These are phyloP conservation scores for Venturia aucupariae DNA, from an alignment of 2,329 filamentous ascomycete genomes.

Conservation along the genomic window DNA sequence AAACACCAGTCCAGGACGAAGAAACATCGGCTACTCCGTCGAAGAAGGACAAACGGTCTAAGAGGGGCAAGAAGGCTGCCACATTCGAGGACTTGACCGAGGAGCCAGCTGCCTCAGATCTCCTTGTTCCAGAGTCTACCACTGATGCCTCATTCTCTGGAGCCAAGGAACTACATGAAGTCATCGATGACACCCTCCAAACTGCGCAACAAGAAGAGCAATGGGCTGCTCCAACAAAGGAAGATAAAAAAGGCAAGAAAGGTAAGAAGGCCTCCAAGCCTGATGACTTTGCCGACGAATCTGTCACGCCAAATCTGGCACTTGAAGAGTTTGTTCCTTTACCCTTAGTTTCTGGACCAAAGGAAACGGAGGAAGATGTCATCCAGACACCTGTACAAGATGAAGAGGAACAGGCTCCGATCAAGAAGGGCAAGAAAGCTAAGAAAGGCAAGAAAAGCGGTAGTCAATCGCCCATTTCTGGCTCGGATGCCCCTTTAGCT, in stretches of 20 bases:
- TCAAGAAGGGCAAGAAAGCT: slow-evolving; percentile 4
- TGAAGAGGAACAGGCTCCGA: background rate
- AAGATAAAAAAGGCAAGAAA: slow-evolving; percentile 5
- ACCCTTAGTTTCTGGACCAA: background rate
- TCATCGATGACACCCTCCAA: background rate
- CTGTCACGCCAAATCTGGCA: background rate
- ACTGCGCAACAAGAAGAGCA: background rate
- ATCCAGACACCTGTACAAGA: background rate
- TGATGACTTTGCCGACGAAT: background rate
- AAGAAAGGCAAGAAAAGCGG: slow-evolving; percentile 13
- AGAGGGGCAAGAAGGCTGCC: too few species aligned
- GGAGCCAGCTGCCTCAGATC: too few species aligned
- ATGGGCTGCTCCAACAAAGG: slow-evolving; percentile 14
- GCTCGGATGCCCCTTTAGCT: background rate
- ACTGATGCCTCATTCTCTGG: background rate
- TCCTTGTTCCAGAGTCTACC: too few species aligned
- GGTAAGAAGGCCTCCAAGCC: background rate
- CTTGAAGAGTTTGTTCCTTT: background rate
- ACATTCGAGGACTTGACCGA: too few species aligned
- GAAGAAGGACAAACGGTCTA: too few species aligned
- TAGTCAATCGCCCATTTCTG: background rate
- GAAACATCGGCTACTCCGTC: too few species aligned
- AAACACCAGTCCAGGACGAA: too few species aligned
- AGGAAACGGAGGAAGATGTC: background rate
- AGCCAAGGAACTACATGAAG: background rate